Evolutionary conservation across 2,329 filamentous ascomycete species (phyloP).

Genomic region (Aspergillus jensenii): DNA sequence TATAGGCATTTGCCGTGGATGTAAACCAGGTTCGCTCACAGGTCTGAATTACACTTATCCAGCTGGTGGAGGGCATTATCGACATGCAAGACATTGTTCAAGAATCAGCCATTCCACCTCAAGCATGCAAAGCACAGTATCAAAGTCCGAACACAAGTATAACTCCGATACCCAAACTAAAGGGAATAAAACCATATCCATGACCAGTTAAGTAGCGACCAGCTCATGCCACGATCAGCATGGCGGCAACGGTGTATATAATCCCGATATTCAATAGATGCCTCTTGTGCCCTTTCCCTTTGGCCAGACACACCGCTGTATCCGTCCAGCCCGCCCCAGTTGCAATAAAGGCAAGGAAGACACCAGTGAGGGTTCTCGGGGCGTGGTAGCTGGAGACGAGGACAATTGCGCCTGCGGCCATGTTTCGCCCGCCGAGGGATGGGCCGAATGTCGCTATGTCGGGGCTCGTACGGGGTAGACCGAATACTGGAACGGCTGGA

Average conservation of each 20-base stretch:
- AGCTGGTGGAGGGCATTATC: too few species aligned
- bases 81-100: too few species aligned
- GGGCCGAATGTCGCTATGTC: neutral
- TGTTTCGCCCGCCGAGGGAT: neutral
- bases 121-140: too few species aligned
- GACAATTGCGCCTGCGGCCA: neutral
- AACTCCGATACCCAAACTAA: too few species aligned
- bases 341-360: neutral
- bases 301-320: neutral
- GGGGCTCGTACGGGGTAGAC: neutral
- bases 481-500: neutral
- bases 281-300: neutral
- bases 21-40: too few species aligned
- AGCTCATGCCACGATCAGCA: neutral
- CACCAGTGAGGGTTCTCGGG: neutral
- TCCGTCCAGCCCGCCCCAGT: neutral
- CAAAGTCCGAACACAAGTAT: too few species aligned
- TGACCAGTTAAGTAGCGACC: too few species aligned
- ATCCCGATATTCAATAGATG: neutral
- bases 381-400: neutral
- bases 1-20: too few species aligned
- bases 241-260: neutral
- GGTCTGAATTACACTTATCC: too few species aligned
- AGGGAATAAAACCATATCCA: accelerated
- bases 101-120: too few species aligned